These are phyloP conservation scores for Yamadazyma scolyti DNA, from an alignment of 805 yeast species.

Conservation along the genomic window DNA sequence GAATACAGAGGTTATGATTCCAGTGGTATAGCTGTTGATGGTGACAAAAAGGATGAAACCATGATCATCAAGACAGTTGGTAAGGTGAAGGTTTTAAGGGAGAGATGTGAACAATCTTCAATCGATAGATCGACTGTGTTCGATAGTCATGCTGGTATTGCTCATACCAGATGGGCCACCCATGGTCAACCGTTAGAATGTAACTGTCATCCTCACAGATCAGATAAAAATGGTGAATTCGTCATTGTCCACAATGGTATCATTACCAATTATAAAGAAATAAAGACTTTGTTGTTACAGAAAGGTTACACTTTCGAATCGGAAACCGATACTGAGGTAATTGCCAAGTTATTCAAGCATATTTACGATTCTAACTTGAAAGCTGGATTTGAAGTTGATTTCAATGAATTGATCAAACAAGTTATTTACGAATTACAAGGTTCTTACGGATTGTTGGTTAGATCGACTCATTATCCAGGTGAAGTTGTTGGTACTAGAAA, in stretches of 20 bases:
- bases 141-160: slow-evolving; percentile 90
- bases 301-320: slow-evolving; percentile 84
- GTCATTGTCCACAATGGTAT: slow-evolving; percentile 97
- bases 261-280: slow-evolving; percentile 90
- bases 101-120: slow-evolving; percentile 50
- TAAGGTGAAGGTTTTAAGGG: slow-evolving; percentile 78
- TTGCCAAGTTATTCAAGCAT: slow-evolving; percentile 92
- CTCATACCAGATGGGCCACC: slow-evolving; percentile 99
- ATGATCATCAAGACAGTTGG: slow-evolving; percentile 82
- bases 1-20: slow-evolving; percentile 99
- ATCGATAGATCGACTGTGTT: slow-evolving; percentile 63
- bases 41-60: slow-evolving; percentile 70
- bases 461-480: slow-evolving; percentile 88
- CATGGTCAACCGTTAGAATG: slow-evolving; percentile 86
- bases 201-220: slow-evolving; percentile 96
- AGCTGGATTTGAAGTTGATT: slow-evolving; percentile 78
- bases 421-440: slow-evolving; percentile 94
- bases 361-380: slow-evolving; percentile 72
- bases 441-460: slow-evolving; percentile 92
- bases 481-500: slow-evolving; percentile 96
- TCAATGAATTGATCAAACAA: slow-evolving; percentile 87
- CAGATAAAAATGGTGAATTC: slow-evolving; percentile 80
- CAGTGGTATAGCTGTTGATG: slow-evolving; percentile 94
- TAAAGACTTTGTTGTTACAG: slow-evolving; percentile 72
- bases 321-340: slow-evolving; percentile 97